Evolutionary conservation across 495 filamentous ascomycete genomes (phyloP).

Genomic region (Gamarada debralockiae): DNA sequence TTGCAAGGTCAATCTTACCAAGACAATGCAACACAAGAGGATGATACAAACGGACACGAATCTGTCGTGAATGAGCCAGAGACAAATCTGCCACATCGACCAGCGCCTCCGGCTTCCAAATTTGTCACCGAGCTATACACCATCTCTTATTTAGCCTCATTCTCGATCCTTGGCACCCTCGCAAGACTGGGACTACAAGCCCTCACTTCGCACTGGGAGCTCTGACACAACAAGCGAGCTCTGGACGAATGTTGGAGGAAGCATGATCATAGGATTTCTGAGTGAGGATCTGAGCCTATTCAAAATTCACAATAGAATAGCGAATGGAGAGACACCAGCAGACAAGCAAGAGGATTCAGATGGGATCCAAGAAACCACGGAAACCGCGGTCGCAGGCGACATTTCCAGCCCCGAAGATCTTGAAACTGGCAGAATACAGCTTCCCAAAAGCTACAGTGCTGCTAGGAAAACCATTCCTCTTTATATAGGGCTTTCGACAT

Average conservation of each 20-base stretch:
- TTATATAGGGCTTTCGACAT: conserved; percentile 85
- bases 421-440: conserved; percentile 22
- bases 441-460: conserved; percentile 49
- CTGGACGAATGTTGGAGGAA: no score
- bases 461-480: conserved; percentile 79
- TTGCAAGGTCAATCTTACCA: not conserved
- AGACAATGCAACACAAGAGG: not conserved
- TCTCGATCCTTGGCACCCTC: no score
- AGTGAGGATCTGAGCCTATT: conserved; percentile 75
- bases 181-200: no score
- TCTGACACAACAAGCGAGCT: no score
- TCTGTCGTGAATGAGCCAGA: not conserved
- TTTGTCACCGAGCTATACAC: no score
- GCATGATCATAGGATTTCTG: conserved; percentile 77
- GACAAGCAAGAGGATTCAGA: conserved; percentile 25
- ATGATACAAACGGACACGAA: not conserved
- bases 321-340: conserved; percentile 23
- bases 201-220: no score
- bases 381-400: not conserved
- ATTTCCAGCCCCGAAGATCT: not conserved
- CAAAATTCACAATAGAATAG: conserved; percentile 40
- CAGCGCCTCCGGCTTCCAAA: no score
- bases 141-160: no score
- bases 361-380: not conserved
- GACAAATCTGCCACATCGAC: no score